phyloP scores from a whole-genome alignment of 805 yeast genomes.

The Teunomyces pallodes region DNA sequence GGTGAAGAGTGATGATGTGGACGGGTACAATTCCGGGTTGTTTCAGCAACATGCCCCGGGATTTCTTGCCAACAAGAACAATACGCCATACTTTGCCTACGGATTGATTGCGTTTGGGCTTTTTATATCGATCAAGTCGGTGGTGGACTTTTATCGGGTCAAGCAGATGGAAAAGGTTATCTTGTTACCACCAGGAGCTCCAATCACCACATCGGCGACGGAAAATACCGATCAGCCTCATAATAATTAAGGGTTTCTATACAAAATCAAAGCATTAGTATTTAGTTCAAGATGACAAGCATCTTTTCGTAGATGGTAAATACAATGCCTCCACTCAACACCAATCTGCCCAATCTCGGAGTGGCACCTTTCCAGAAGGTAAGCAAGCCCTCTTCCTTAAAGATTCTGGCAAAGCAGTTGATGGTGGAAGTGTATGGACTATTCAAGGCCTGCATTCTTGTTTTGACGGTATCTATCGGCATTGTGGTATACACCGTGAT shows the following conservation, averaged over 20 bases:
- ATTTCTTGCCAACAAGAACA: conserved; percentile 36
- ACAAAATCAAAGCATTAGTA: no score
- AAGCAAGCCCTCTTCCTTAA: conserved; percentile 81
- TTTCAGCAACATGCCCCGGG: conserved; percentile 28
- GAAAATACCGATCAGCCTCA: conserved; percentile 4
- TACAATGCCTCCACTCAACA: conserved; percentile 94
- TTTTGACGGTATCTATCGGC: conserved; percentile 95
- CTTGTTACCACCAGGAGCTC: conserved; percentile 38
- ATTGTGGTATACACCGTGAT: conserved; percentile 89
- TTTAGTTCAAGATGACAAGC: conserved; percentile 51
- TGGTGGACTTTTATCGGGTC: conserved; percentile 73
- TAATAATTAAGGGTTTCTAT: neutral
- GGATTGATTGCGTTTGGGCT: conserved; percentile 67
- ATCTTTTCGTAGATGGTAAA: conserved; percentile 94
- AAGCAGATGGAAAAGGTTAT: conserved; percentile 70
- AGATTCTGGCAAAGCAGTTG: conserved; percentile 77
- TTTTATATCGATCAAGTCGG: conserved; percentile 60
- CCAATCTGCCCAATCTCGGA: conserved; percentile 88
- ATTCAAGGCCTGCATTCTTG: conserved; percentile 93
- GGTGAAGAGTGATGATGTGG: conserved; percentile 26
- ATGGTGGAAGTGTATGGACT: conserved; percentile 75
- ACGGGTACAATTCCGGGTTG: conserved; percentile 28
- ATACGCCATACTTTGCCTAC: conserved; percentile 56
- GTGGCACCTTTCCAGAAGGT: conserved; percentile 99
- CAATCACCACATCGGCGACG: conserved; percentile 7